phyloP scores from a whole-genome alignment of 495 filamentous ascomycete species.

The Venustampulla echinocandica region DNA sequence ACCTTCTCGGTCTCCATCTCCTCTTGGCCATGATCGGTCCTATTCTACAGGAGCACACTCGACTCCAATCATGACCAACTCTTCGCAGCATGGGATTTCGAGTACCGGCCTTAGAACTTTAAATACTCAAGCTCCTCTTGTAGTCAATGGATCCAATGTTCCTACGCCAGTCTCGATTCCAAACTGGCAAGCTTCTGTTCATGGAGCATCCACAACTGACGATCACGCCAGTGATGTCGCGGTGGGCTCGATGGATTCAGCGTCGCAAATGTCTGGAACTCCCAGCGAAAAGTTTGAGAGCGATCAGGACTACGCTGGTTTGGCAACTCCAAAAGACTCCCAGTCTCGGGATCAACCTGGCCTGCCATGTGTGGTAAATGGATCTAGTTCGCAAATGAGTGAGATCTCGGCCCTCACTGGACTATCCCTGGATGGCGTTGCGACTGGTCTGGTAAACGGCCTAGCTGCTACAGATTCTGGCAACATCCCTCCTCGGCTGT shows the following conservation, averaged over 20 bases:
- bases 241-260: constrained; percentile 17
- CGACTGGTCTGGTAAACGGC: constrained; percentile 10
- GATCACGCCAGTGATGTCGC: constrained; percentile 14
- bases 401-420: neutral
- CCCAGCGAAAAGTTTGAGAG: constrained; percentile 11
- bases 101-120: constrained; percentile 16
- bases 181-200: constrained; percentile 14
- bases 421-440: constrained; percentile 1
- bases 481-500: constrained; percentile 14
- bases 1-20: constrained; percentile 47
- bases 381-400: constrained; percentile 11
- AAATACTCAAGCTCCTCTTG: constrained; percentile 29
- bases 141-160: constrained; percentile 40
- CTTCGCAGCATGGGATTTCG: constrained; percentile 18
- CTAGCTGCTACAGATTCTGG: constrained; percentile 5
- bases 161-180: constrained; percentile 17
- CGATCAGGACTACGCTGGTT: constrained; percentile 6
- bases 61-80: constrained; percentile 23
- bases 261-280: constrained; percentile 10
- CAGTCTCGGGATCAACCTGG: constrained; percentile 6
- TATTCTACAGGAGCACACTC: constrained; percentile 36
- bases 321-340: constrained; percentile 14
- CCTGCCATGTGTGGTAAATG: constrained; percentile 18
- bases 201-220: constrained; percentile 12
- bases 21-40: constrained; percentile 37